phyloP scores from a whole-genome alignment of 2,329 filamentous ascomycete genomes.

The Geosmithia morbida region DNA sequence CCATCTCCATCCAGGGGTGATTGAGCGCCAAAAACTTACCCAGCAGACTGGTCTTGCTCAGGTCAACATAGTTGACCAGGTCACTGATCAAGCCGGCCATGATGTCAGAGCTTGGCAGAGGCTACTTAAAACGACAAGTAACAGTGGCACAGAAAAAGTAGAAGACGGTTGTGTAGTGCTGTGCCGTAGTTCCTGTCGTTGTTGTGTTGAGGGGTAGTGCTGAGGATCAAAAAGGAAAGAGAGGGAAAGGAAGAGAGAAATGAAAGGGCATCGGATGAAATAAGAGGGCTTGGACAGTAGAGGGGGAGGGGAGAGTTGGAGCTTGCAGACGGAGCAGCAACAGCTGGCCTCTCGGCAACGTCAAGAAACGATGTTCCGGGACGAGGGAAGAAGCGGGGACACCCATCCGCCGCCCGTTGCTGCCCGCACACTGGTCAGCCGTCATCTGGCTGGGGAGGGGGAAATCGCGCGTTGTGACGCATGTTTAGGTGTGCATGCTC shows the following conservation, averaged over 20 bases:
- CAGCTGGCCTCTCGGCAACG: background rate
- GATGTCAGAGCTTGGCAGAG: background rate
- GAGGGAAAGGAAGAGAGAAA: background rate
- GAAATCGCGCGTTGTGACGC: background rate
- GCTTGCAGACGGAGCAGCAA: background rate
- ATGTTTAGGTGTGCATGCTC: too few relatives aligned
- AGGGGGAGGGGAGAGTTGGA: background rate
- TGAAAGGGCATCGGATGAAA: background rate
- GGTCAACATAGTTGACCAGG: slow-evolving; percentile 51
- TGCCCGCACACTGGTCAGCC: background rate
- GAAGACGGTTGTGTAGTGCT: too few relatives aligned
- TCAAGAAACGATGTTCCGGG: background rate
- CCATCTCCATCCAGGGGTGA: background rate
- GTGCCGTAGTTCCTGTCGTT: too few relatives aligned
- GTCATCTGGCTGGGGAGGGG: background rate
- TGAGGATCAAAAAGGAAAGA: background rate
- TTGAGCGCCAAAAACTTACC: slow-evolving; percentile 43
- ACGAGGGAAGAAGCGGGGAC: background rate
- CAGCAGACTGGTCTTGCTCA: slow-evolving; percentile 50
- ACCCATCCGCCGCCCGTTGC: background rate
- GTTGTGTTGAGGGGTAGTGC: background rate
- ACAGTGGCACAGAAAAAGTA: too few relatives aligned
- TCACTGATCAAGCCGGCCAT: slow-evolving; percentile 13
- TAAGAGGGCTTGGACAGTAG: background rate
- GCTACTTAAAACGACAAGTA: too few relatives aligned